A percentile compares a stretch with the other conserved stretches of the same genome.
phyloP scores from a whole-genome alignment of 768 basidiomycete genomes.

The Kwoniella dejecticola region DNA sequence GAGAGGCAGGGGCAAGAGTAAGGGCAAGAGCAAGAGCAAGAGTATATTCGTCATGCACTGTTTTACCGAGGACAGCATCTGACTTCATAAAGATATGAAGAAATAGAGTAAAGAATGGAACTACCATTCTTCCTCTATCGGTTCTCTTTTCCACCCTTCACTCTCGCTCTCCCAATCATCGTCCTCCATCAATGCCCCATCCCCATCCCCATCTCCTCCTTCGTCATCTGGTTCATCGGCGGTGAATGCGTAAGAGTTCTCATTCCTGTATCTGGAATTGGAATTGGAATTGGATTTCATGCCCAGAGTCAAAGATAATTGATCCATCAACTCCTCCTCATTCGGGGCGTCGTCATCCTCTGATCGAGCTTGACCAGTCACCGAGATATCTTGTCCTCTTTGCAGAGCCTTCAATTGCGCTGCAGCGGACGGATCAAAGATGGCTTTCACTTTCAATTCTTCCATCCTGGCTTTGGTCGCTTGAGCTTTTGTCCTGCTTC shows the following conservation, averaged over 20 bases:
- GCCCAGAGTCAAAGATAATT: too few relatives aligned
- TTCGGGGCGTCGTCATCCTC: constrained; percentile 16
- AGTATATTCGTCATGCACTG: too few relatives aligned
- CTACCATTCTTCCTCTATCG: constrained; percentile 18
- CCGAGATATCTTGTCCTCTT: constrained; percentile 39
- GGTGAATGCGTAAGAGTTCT: constrained; percentile 8
- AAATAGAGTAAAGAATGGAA: neutral
- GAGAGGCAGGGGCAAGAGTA: too few relatives aligned
- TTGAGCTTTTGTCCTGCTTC: neutral
- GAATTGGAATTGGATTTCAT: neutral
- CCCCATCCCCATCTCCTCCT: constrained; percentile 8
- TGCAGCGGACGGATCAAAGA: constrained; percentile 35
- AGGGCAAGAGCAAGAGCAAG: too few relatives aligned
- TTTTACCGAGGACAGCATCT: too few relatives aligned
- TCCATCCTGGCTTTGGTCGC: constrained; percentile 11
- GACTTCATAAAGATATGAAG: too few relatives aligned
- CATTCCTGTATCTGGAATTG: neutral
- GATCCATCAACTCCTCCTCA: constrained; percentile 5
- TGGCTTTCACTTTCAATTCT: constrained; percentile 35
- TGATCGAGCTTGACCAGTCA: constrained; percentile 23
- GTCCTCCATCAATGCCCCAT: too few relatives aligned
- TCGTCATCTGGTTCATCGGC: constrained; percentile 5
- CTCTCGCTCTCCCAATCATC: constrained; percentile 30
- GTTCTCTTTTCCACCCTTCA: constrained; percentile 45
- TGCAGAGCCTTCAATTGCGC: constrained; percentile 25